These are phyloP conservation scores for Salix arbutifolia DNA, from an alignment of 345 rosid genomes.

Conservation along the genomic window DNA sequence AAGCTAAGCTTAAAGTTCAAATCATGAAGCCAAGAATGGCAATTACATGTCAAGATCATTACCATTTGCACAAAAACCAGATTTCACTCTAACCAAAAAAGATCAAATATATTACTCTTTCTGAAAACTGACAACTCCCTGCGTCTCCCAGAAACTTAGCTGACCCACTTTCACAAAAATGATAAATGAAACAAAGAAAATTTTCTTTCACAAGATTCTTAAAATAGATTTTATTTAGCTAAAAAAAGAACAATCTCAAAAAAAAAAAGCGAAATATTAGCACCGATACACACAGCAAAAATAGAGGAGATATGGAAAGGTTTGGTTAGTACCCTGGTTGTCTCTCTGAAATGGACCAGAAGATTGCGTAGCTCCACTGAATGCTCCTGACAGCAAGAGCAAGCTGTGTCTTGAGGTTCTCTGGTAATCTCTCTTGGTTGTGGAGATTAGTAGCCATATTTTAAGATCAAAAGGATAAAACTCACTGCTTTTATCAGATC, in stretches of 20 bases:
- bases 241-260: neutral
- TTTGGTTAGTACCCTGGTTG: constrained; percentile 65
- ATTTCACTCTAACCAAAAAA: neutral
- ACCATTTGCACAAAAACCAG: neutral
- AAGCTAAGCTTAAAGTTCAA: neutral
- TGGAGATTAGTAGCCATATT: constrained; percentile 32
- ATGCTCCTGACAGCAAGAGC: constrained; percentile 76
- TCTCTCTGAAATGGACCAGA: constrained; percentile 76
- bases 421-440: constrained; percentile 38
- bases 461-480: constrained; percentile 2
- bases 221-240: neutral
- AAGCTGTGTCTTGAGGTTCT: constrained; percentile 66
- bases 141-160: neutral
- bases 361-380: constrained; percentile 92
- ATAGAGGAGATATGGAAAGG: neutral
- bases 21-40: neutral
- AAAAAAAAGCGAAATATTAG: neutral
- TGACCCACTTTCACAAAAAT: neutral
- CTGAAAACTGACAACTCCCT: neutral
- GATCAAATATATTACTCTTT: neutral
- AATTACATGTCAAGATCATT: neutral
- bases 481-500: neutral
- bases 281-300: constrained; percentile 2
- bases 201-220: neutral
- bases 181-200: neutral